Percentiles rank a stretch among this genome's conserved stretches.
Evolutionary conservation across 202 grass and related monocot species (phyloP).

Genomic region (Carex arenaria): DNA sequence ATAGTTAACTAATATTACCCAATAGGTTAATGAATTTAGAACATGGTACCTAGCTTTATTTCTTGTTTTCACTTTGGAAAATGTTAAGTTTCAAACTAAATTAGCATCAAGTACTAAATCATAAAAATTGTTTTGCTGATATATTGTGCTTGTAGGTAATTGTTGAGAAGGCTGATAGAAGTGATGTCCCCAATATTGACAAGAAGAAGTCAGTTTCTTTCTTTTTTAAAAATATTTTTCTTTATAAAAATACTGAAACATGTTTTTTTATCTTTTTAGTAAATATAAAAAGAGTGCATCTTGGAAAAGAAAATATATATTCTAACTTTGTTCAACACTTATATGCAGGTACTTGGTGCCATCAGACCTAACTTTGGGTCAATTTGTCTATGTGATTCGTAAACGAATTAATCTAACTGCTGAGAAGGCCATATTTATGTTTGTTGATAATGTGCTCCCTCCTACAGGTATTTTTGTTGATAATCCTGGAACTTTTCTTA

Average conservation of each 20-base stretch:
- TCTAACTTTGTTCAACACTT: neutral
- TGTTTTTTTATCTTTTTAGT: neutral
- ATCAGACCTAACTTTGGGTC: constrained; percentile 31
- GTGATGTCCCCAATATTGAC: constrained; percentile 34
- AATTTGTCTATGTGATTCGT: constrained; percentile 37
- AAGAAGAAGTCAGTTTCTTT: constrained; percentile 31
- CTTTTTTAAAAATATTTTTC: neutral
- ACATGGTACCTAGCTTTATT: neutral
- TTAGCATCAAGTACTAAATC: neutral
- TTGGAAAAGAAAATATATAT: neutral
- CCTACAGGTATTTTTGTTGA: constrained; percentile 20
- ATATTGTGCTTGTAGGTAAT: constrained; percentile 25
- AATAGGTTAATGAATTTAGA: neutral
- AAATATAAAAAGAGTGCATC: neutral
- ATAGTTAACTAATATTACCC: neutral
- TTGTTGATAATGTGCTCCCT: constrained; percentile 38
- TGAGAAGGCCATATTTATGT: constrained; percentile 43
- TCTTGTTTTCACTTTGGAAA: neutral
- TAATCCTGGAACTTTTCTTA: neutral
- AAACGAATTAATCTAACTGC: constrained; percentile 36
- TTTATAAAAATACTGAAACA: neutral
- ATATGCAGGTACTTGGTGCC: constrained; percentile 31
- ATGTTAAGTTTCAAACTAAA: neutral
- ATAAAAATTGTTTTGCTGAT: neutral
- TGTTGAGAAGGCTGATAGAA: constrained; percentile 37